Evolutionary conservation across 2,329 filamentous ascomycete species (phyloP).

Genomic region (Ustilaginoidea virens): DNA sequence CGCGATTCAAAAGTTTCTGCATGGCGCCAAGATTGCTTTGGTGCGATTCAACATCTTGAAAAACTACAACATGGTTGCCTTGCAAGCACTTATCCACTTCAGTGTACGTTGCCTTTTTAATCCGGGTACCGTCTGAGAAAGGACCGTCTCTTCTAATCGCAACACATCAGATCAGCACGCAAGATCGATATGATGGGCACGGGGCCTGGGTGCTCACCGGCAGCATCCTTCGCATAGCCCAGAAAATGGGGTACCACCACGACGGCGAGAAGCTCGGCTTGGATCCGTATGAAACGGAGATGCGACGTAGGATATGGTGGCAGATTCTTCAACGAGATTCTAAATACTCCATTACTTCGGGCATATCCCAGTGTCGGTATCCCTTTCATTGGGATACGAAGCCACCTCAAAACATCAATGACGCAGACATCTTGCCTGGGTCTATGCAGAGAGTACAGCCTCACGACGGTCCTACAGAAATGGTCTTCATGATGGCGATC

Average conservation of each 20-base stretch:
- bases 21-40: conserved; percentile 34
- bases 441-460: conserved; percentile 34
- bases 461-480: conserved; percentile 43
- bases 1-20: conserved; percentile 34
- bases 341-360: conserved; percentile 40
- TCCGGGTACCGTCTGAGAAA: too few relatives aligned
- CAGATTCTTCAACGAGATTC: conserved; percentile 43
- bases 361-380: conserved; percentile 35
- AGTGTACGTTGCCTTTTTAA: too few relatives aligned
- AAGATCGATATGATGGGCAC: conserved; percentile 42
- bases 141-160: conserved; percentile 27
- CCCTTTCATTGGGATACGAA: conserved; percentile 41
- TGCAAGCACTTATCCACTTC: conserved; percentile 45
- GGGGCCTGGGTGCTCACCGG: conserved; percentile 46
- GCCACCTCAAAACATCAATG: conserved; percentile 40
- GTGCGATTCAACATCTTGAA: conserved; percentile 40
- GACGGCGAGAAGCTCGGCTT: conserved; percentile 42
- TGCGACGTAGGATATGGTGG: conserved; percentile 55
- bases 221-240: conserved; percentile 45
- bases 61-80: conserved; percentile 38
- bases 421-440: conserved; percentile 38
- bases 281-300: conserved; percentile 48
- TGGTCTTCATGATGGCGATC: conserved; percentile 38
- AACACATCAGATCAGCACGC: conserved; percentile 40
- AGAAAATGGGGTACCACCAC: conserved; percentile 51